Evolutionary conservation across 768 basidiomycete species (phyloP), one percentile per base, ranked within the genome.

Genomic region (Trametes cinnabarina): DNA sequence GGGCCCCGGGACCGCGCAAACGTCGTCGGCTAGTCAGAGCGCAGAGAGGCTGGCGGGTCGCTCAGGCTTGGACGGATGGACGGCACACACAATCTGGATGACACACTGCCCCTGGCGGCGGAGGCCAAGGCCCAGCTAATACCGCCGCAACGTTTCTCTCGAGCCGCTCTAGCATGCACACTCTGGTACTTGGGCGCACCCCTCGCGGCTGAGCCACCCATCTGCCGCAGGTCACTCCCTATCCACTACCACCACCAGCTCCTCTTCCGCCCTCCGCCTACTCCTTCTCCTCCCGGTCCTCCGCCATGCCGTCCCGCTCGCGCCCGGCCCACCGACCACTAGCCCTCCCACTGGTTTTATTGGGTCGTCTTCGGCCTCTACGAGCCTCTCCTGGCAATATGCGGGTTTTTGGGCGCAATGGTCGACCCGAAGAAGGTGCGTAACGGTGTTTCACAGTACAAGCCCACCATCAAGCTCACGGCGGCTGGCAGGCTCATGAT

Each of bases 261-360:
- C 30, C 30, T 32, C 30, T n/a, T 12, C 6, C 7, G 30, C 12
- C 30, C 30, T 12, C 30, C n/a, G n/a, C 1, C 30, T n/a, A n/a
- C n/a, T n/a, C n/a, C n/a, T n/a, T 65, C 30, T 32, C 30, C 30
- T 32, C 30, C 30, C 6, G 30, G 30, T 32, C 30, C 30, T 12
- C 30, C n/a, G n/a, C 1, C 30, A 32, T 32, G 30, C 7, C 30
- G 65, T 51, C 47, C 63, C 57, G 61, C 62, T 56, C 47, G 55
- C 47, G 60, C 58, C 53, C 62, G 81, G 82, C 80, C 71, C 69
- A 34, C 59, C 69, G 28, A 72, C 77, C 37, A 87, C 88, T 60
- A n/a, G 85, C 89, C 39, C 77, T 92, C 63, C 88, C 90, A 19
- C n/a, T 79, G 82, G 65, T 78, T 83, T 58, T 92, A 92, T 73